Evolutionary conservation across 257 asterid species (phyloP), one percentile per base, ranked within the genome.

Genomic region (Handroanthus guayacan): DNA sequence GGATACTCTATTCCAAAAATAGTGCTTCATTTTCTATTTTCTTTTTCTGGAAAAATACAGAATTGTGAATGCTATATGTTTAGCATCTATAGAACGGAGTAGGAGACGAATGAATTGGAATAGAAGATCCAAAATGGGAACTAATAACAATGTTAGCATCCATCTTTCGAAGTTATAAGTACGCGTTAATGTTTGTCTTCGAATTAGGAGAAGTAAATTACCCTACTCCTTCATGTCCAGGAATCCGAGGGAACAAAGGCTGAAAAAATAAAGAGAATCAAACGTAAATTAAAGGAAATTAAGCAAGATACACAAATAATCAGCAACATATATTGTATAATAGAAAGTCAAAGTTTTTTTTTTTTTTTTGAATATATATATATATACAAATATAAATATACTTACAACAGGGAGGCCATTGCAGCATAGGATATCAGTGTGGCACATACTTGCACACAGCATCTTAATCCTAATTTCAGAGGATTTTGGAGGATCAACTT

Each of bases 211-310:
- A 18, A 62, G 57, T 56, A 16, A 82, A 44, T 82, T 83, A 92
- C 98, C 98, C 98, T 6, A 80, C 97, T 69, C 97, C 98, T 89
- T 92, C 98, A 54, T 92, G 98, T 54, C 97, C 97, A 64, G 88
- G 95, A 67, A 89, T 74, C 74, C 96, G 88, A 69, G 98, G 98
- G 74, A 89, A 90, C 69, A 91, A 9, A 64, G 94, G 90, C 98
- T 91, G 89, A 16, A 31, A 79, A 67, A 17, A 67, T 0, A 14
- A 60, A 39, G 9, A 6, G 17, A 7, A 66, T 50, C 1, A 67
- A 8, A 20, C 16, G 57, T 55, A 45, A 0, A 58, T 34, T 5
- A 20, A 68, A 61, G 41, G 43, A 54, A 69, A 17, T 11, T 17
- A 45, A 10, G 10, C n/a, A 38, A 31, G 39, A 34, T 25, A 4